Percentiles rank a stretch among this genome's conserved stretches.
phyloP scores from a whole-genome alignment of 306 rosid species.

The Cercis canadensis region DNA sequence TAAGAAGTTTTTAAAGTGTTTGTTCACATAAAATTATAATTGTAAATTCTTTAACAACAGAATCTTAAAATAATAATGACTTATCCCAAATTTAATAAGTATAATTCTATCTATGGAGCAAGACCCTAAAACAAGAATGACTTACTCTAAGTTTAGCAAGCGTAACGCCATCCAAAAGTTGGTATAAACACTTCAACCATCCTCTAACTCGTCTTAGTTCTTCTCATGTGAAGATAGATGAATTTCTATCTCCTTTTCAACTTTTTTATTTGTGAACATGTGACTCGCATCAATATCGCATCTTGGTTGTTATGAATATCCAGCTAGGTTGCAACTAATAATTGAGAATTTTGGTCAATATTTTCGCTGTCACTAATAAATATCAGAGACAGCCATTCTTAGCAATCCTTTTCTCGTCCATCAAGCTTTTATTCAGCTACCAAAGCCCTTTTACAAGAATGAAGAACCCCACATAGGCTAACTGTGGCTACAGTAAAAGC shows the following conservation, averaged over 20 bases:
- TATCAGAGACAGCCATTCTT: slow-evolving; percentile 8
- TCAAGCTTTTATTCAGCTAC: slow-evolving; percentile 30
- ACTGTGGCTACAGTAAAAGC: slow-evolving; percentile 9
- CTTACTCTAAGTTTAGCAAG: too few relatives aligned
- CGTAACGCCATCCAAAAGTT: too few relatives aligned
- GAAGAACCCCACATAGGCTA: slow-evolving; percentile 20
- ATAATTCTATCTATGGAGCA: too few relatives aligned
- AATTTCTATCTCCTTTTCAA: neutral
- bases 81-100: too few relatives aligned
- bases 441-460: neutral
- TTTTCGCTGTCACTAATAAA: slow-evolving; percentile 33
- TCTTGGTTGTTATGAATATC: slow-evolving; percentile 14
- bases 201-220: neutral
- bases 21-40: too few relatives aligned
- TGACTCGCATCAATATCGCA: too few relatives aligned
- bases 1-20: too few relatives aligned
- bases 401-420: slow-evolving; percentile 21
- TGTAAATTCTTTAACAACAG: too few relatives aligned
- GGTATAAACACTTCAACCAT: neutral
- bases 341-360: slow-evolving; percentile 17
- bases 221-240: neutral
- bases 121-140: too few relatives aligned
- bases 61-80: too few relatives aligned
- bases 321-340: slow-evolving; percentile 43
- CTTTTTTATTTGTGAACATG: slow-evolving; percentile 23